Evolutionary conservation across 1,139 yeast genomes (phyloP).

Genomic region (Pneumocystis sp.): DNA sequence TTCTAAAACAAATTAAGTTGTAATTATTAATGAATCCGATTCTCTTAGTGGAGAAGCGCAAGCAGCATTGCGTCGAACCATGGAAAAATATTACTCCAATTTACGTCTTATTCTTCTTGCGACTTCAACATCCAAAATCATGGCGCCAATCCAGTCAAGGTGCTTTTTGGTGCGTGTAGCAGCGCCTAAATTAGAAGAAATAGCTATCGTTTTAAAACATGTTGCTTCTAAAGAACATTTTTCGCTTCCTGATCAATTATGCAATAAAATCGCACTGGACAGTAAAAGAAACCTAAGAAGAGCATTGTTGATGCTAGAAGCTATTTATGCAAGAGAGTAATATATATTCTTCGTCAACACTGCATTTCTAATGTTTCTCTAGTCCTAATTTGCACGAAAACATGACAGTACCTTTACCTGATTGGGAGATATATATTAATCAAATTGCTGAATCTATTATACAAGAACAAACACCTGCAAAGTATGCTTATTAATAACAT

Average conservation of each 20-base stretch:
- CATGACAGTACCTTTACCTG: slow-evolving; percentile 44
- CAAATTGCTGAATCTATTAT: slow-evolving; percentile 48
- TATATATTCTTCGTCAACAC: background rate
- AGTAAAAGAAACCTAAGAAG: slow-evolving; percentile 63
- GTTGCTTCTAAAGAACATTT: slow-evolving; percentile 48
- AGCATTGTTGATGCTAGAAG: slow-evolving; percentile 66
- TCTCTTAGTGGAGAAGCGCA: slow-evolving; percentile 88
- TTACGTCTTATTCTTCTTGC: slow-evolving; percentile 73
- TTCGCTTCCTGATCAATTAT: slow-evolving; percentile 30
- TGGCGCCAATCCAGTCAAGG: slow-evolving; percentile 87
- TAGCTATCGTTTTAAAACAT: slow-evolving; percentile 36
- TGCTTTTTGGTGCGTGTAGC: slow-evolving; percentile 74
- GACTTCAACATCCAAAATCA: slow-evolving; percentile 79
- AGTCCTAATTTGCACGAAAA: slow-evolving; percentile 22
- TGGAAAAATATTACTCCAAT: slow-evolving; percentile 90
- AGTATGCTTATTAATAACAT: slow-evolving; percentile 7
- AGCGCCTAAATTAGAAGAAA: slow-evolving; percentile 54
- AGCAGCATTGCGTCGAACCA: slow-evolving; percentile 91
- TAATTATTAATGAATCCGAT: slow-evolving; percentile 88
- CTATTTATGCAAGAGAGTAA: slow-evolving; percentile 54
- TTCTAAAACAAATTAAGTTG: slow-evolving; percentile 31
- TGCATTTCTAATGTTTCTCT: slow-evolving; percentile 12
- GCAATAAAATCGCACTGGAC: slow-evolving; percentile 38
- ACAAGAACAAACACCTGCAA: slow-evolving; percentile 47
- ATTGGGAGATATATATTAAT: slow-evolving; percentile 72